phyloP scores from a whole-genome alignment of 192 early-diverging fungal genomes.

The Backusella sp. region DNA sequence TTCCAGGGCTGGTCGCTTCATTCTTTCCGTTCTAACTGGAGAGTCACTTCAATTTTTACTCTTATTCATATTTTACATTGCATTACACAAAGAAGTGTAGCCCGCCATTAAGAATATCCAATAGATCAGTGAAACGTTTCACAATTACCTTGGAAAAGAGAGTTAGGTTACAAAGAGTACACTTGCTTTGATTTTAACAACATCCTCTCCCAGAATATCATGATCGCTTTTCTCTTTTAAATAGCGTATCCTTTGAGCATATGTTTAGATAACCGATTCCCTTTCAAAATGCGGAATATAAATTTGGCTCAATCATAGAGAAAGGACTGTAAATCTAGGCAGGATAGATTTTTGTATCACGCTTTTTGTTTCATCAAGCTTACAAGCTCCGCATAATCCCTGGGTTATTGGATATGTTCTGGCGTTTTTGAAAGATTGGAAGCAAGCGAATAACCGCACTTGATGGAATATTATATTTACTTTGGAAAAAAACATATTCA shows the following conservation, averaged over 20 bases:
- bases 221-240: neutral
- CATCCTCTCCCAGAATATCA: neutral
- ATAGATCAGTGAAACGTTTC: neutral
- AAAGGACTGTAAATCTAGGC: neutral
- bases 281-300: neutral
- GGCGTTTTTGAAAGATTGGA: neutral
- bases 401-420: neutral
- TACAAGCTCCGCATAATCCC: neutral
- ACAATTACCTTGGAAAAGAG: neutral
- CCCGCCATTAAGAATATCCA: neutral
- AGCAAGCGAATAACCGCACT: neutral
- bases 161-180: neutral
- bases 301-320: neutral
- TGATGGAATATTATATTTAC: neutral
- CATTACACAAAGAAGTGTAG: neutral
- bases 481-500: neutral
- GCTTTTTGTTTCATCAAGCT: neutral
- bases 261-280: neutral
- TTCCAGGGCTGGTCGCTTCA: neutral
- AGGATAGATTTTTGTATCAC: neutral
- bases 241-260: neutral
- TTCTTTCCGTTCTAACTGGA: neutral
- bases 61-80: neutral
- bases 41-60: neutral
- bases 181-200: neutral